Conservation (phyloP, 1,284 basidiomycete species). For the Trichosporon sp. region DNA sequence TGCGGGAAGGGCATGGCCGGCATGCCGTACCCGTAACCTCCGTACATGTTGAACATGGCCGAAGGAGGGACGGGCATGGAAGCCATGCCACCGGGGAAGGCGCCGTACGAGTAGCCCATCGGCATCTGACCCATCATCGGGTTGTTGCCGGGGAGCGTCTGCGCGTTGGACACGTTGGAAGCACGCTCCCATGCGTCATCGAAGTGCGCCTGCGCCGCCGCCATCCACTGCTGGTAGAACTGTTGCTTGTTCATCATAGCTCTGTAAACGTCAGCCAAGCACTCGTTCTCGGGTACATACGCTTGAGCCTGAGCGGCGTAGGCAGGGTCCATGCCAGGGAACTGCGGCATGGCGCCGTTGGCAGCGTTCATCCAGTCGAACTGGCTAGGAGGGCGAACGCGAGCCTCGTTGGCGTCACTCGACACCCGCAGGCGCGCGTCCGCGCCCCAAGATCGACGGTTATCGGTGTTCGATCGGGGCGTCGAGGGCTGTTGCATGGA, state of each 20-base stretch:
- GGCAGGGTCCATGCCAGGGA: slow-evolving; percentile 21
- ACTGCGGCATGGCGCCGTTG: neutral
- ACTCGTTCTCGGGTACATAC: neutral
- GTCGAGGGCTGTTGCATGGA: slow-evolving; percentile 35
- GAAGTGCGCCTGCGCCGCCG: slow-evolving; percentile 47
- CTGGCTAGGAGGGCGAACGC: slow-evolving; percentile 19
- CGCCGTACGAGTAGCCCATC: slow-evolving; percentile 32
- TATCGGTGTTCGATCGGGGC: slow-evolving; percentile 31
- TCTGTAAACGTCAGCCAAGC: slow-evolving; percentile 12
- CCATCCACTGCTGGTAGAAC: slow-evolving; percentile 51
- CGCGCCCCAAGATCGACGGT: slow-evolving; percentile 27
- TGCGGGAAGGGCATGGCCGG: slow-evolving; percentile 15
- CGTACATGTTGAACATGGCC: slow-evolving; percentile 22
- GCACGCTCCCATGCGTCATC: slow-evolving; percentile 54
- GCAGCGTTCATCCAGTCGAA: slow-evolving; percentile 24
- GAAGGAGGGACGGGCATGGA: neutral
- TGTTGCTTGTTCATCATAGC: slow-evolving; percentile 47
- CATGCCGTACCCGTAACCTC: slow-evolving; percentile 27
- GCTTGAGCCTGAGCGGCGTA: slow-evolving; percentile 21
- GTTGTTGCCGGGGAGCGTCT: slow-evolving; percentile 24
- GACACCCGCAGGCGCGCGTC: neutral
- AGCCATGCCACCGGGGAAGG: neutral
- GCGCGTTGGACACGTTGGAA: slow-evolving; percentile 36
- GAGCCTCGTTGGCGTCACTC: slow-evolving; percentile 22
- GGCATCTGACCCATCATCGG: slow-evolving; percentile 25